A percentile compares a stretch with the other conserved stretches of the same genome.
Conservation (phyloP, 1,139 yeast species). For the Arxiozyma slooffiae region DNA sequence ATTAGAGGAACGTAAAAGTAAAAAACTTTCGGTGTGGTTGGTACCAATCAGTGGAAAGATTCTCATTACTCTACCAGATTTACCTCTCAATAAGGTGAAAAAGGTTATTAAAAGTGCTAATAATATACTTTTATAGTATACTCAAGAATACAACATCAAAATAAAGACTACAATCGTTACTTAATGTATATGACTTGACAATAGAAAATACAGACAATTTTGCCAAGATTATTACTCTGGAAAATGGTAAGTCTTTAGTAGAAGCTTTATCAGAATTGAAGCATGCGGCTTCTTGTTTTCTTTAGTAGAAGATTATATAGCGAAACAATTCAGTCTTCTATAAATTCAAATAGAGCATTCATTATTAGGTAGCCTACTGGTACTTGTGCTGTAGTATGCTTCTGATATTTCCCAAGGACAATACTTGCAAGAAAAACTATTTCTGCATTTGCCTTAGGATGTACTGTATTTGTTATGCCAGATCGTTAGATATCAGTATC, state of each 20-base stretch:
- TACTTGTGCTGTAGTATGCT: conserved; percentile 83
- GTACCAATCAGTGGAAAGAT: conserved; percentile 64
- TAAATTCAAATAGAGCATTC: conserved; percentile 47
- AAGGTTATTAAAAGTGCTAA: conserved; percentile 54
- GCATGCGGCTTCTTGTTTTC: conserved; percentile 71
- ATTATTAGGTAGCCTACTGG: conserved; percentile 77
- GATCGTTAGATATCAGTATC: conserved; percentile 83
- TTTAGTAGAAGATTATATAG: conserved; percentile 80
- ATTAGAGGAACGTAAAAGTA: conserved; percentile 39
- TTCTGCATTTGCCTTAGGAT: conserved; percentile 89
- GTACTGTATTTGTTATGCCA: conserved; percentile 83
- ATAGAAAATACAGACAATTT: conserved; percentile 61
- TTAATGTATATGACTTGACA: conserved; percentile 53
- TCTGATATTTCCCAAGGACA: conserved; percentile 94
- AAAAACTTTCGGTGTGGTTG: conserved; percentile 53
- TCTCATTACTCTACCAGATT: conserved; percentile 49
- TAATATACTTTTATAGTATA: conserved; percentile 42
- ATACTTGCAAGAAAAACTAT: conserved; percentile 90
- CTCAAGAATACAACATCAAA: conserved; percentile 54
- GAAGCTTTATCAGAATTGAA: conserved; percentile 72
- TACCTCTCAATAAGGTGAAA: conserved; percentile 41
- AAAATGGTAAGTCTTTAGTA: conserved; percentile 71
- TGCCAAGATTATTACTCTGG: conserved; percentile 64
- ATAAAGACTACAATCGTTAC: conserved; percentile 56
- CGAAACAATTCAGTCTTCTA: conserved; percentile 56